phyloP scores from a whole-genome alignment of 2,329 filamentous ascomycete species.

The Xylaria arbuscula region DNA sequence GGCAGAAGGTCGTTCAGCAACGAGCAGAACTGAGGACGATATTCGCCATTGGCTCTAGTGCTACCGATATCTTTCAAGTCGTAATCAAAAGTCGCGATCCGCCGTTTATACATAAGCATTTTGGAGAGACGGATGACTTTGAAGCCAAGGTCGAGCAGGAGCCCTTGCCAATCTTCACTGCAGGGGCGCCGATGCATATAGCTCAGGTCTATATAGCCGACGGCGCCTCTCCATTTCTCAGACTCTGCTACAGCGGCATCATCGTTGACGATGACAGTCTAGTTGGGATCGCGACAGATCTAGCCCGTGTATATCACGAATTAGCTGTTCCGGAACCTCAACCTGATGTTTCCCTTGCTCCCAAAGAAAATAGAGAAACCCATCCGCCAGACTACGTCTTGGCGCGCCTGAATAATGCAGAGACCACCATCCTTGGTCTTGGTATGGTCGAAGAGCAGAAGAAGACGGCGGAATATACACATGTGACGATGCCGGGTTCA shows the following conservation, averaged over 20 bases:
- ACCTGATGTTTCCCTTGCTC: neutral
- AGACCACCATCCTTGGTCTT: constrained; percentile 6
- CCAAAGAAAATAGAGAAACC: neutral
- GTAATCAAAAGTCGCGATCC: neutral
- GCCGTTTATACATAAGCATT: neutral
- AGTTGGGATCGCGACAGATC: neutral
- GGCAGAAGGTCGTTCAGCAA: constrained; percentile 1
- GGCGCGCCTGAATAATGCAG: constrained; percentile 8
- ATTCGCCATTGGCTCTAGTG: neutral
- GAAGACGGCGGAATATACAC: neutral
- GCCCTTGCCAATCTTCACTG: neutral
- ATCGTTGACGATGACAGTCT: neutral
- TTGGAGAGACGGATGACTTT: neutral
- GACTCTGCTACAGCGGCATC: neutral
- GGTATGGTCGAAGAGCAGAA: neutral
- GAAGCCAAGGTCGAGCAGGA: neutral
- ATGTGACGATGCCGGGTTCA: constrained; percentile 5
- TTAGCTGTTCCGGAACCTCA: neutral
- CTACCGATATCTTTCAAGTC: neutral
- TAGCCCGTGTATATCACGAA: neutral
- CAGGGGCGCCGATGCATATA: neutral
- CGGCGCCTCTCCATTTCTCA: neutral
- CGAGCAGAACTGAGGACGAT: neutral
- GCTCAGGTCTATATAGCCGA: neutral
- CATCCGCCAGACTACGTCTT: neutral